Base-by-base conservation (phyloP, 495 filamentous ascomycete genomes). In the Parathielavia appendiculata region DNA sequence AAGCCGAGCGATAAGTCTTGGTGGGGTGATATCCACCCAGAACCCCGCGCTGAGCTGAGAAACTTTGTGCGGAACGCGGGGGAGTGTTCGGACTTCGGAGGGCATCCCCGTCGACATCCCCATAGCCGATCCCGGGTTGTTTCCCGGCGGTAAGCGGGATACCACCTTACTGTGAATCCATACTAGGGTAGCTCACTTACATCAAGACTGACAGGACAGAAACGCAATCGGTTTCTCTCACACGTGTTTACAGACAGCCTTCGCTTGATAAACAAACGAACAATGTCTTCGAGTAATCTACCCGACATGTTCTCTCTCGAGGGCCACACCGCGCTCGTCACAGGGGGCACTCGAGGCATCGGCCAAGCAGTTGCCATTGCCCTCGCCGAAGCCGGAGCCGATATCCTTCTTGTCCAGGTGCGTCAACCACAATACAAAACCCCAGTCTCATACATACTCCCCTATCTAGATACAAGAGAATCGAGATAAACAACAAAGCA, bases 321-420 rank as follows among this genome's bases (percentile, higher is more conserved):
- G 51, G 84, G 83, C 57, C 82, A 90, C 66, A 95, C 88, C 10
- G 92, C 92, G 36, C 72, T 96, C 47, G 77, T 96, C 35, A 97
- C 92, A 0, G 92, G 92, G 30, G 90, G 89, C 51, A 93, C 90
- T 16, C 77, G 92, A 52, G 92, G 92, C 22, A 95, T 97, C 51
- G 92, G 92, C 16, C 84, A 89, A 68, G 81, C 88, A 12, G 92
- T 95, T 74, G 88, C 88, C 43, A 68, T 95, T 58, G 89, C 85
- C 4, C 70, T 91, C 12, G 89, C 91, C 36, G 89, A 93, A 73
- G 88, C 87, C 51, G 90, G 90, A 43, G 90, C 90, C 59, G 88
- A 95, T 69, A 77, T 92, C 56, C 73, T 95, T 38, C 76, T 95
- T 36, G 75, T 93, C 20, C 82, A 84, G 72, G 82, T 81, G 62